phyloP scores from a whole-genome alignment of 257 asterid genomes.

The Cruciata laevipes region DNA sequence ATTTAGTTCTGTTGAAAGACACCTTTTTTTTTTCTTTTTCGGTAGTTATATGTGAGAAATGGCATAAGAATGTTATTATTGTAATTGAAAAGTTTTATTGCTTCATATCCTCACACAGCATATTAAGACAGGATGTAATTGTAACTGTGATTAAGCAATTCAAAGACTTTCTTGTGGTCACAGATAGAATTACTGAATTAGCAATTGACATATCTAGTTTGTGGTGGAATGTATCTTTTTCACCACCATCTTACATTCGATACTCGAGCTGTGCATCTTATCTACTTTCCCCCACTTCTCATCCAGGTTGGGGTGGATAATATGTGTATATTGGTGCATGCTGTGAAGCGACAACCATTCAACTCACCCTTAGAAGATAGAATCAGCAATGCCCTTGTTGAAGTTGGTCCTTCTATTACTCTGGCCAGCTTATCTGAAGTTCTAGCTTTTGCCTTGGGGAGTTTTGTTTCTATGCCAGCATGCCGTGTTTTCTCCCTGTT shows the following conservation, averaged over 20 bases:
- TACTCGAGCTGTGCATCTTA: not conserved
- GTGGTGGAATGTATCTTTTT: not conserved
- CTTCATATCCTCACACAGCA: not conserved
- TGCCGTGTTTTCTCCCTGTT: constrained; percentile 98
- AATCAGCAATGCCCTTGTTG: constrained; percentile 93
- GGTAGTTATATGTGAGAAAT: not conserved
- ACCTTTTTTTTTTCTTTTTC: not conserved
- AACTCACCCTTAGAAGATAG: constrained; percentile 93
- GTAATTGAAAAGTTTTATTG: not conserved
- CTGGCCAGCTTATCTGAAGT: constrained; percentile 96
- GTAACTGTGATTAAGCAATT: not conserved
- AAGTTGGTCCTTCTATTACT: constrained; percentile 98
- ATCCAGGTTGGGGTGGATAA: constrained; percentile 96
- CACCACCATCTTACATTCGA: not conserved
- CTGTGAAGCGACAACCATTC: constrained; percentile 86
- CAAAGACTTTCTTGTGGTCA: not conserved
- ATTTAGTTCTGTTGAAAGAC: not conserved
- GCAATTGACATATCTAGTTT: not conserved
- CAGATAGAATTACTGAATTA: too few species aligned
- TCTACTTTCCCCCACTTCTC: not conserved
- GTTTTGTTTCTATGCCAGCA: constrained; percentile 98
- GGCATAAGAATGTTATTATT: not conserved
- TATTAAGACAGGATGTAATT: not conserved
- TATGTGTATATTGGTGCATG: constrained; percentile 98
- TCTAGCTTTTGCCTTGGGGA: constrained; percentile 97